Conservation (phyloP, 495 filamentous ascomycete genomes). For the Penicillium angulare region DNA sequence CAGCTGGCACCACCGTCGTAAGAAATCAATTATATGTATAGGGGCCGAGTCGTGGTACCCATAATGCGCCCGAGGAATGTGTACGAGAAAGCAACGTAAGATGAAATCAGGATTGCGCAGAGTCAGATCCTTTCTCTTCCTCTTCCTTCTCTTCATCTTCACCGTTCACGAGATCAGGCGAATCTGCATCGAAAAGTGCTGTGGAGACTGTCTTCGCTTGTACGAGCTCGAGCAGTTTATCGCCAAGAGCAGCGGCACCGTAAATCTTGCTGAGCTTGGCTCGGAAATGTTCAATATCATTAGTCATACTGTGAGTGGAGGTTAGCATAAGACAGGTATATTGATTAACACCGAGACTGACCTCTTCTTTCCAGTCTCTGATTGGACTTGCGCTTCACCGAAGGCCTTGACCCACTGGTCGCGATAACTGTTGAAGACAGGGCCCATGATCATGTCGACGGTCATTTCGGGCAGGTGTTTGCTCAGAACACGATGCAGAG, state of each 20-base stretch:
- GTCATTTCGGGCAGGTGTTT: conserved; percentile 80
- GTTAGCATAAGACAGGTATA: conserved; percentile 23
- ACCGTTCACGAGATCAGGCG: neutral
- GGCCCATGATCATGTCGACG: conserved; percentile 81
- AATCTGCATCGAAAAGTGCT: neutral
- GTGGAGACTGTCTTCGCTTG: conserved; percentile 52
- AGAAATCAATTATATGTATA: conserved; percentile 20
- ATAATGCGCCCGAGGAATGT: no score
- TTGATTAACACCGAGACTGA: no score
- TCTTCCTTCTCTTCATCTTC: conserved; percentile 10
- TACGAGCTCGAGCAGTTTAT: conserved; percentile 65
- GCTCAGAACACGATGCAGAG: conserved; percentile 80
- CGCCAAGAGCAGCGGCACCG: conserved; percentile 70
- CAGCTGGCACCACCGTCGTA: neutral
- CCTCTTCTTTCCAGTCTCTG: conserved; percentile 68
- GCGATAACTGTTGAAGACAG: conserved; percentile 84
- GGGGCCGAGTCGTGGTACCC: neutral
- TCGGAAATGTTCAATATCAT: conserved; percentile 77
- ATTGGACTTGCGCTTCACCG: conserved; percentile 61
- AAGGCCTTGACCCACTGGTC: conserved; percentile 79
- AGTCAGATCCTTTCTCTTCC: conserved; percentile 14
- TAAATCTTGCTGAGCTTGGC: conserved; percentile 73
- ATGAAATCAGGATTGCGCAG: conserved; percentile 10
- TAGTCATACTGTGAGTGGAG: conserved; percentile 61
- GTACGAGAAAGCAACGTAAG: neutral